Conservation (phyloP, 768 basidiomycete genomes). For the Melanogaster broomeanus region DNA sequence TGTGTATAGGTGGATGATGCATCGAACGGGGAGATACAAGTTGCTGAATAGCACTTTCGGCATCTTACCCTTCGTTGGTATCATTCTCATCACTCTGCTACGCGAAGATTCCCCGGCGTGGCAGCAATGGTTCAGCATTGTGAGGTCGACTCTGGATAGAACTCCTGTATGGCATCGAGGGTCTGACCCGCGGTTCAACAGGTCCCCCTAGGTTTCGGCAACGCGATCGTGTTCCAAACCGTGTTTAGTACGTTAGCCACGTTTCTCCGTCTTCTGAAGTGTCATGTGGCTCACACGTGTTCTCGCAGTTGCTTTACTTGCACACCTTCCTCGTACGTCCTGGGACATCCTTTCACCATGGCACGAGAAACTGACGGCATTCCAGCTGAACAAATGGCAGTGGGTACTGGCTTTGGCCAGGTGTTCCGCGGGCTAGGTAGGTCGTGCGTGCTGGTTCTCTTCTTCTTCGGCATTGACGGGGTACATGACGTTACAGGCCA, state of each 20-base stretch:
- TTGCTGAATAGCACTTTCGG: slow-evolving; percentile 49
- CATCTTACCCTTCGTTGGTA: slow-evolving; percentile 46
- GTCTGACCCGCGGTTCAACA: background rate
- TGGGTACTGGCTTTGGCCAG: slow-evolving; percentile 7
- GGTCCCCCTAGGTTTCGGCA: slow-evolving; percentile 15
- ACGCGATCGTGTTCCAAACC: slow-evolving; percentile 20
- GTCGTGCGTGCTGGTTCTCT: background rate
- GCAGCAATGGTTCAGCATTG: slow-evolving; percentile 23
- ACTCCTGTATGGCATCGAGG: background rate
- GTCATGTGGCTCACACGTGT: background rate
- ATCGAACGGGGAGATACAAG: slow-evolving; percentile 53
- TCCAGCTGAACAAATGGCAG: too few relatives aligned
- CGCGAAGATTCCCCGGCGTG: slow-evolving; percentile 23
- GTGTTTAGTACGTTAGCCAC: slow-evolving; percentile 8
- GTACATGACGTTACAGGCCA: slow-evolving; percentile 3
- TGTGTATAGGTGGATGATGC: slow-evolving; percentile 44
- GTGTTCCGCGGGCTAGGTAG: slow-evolving; percentile 14
- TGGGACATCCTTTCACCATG: background rate
- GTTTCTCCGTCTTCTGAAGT: background rate
- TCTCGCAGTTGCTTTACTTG: background rate
- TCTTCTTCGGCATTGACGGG: too few relatives aligned
- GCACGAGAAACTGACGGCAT: too few relatives aligned
- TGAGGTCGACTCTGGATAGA: background rate
- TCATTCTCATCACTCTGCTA: slow-evolving; percentile 36
- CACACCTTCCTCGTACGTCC: background rate